These are phyloP conservation scores for Globisporangium abappressorium DNA, from an alignment of 352 stramenopile species.

Conservation along the genomic window DNA sequence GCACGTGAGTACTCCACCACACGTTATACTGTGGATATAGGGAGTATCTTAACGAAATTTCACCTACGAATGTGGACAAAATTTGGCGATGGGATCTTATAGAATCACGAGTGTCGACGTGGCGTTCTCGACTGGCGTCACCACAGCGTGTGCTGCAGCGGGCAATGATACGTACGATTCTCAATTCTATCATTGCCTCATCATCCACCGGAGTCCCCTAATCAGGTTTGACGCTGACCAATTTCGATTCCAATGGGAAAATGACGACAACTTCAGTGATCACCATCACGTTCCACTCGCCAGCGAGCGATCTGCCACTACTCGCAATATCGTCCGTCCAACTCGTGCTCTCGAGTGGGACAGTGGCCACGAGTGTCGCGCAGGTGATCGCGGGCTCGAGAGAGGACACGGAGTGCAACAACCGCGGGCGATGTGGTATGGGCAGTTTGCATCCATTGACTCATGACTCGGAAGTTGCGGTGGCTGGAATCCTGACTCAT, in stretches of 20 bases:
- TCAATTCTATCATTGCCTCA: not conserved
- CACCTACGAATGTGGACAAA: not conserved
- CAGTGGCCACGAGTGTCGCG: conserved; percentile 28
- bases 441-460: not conserved
- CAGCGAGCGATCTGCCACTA: conserved; percentile 55
- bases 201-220: not conserved
- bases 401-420: conserved; percentile 74
- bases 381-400: conserved; percentile 44
- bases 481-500: not conserved
- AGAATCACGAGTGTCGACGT: conserved; percentile 58
- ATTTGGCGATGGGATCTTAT: not conserved
- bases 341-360: conserved; percentile 37
- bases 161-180: conserved; percentile 34
- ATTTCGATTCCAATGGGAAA: not conserved
- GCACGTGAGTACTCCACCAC: conserved; percentile 32
- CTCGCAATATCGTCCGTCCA: conserved; percentile 29
- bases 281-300: conserved; percentile 58
- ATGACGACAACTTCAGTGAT: conserved; percentile 23
- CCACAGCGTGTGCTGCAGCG: conserved; percentile 34
- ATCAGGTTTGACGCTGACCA: not conserved
- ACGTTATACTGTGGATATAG: not conserved
- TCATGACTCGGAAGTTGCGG: too few species aligned
- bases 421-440: conserved; percentile 66
- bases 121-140: conserved; percentile 29
- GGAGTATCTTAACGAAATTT: not conserved